These are phyloP conservation scores for Podaxis sp. DNA, from an alignment of 768 basidiomycete genomes.

Conservation along the genomic window DNA sequence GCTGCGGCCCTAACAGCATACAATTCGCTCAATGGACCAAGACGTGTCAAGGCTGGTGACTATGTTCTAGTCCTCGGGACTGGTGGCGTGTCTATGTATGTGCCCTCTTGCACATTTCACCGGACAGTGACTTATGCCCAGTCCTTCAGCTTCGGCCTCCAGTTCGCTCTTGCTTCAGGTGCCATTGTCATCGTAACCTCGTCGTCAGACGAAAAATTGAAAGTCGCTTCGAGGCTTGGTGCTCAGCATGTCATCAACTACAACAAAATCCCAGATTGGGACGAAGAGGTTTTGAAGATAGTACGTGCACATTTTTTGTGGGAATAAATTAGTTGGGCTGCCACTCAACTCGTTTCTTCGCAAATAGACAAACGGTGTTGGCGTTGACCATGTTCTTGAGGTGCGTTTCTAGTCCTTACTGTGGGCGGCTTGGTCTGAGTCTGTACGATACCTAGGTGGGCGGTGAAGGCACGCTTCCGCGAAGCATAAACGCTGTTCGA, in stretches of 20 bases:
- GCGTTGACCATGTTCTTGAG: constrained; percentile 35
- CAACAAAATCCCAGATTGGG: constrained; percentile 54
- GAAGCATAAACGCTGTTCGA: constrained; percentile 34
- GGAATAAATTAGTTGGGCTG: neutral
- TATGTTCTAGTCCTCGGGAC: constrained; percentile 58
- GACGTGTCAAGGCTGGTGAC: constrained; percentile 57
- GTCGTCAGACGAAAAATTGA: constrained; percentile 58
- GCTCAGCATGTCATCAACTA: constrained; percentile 60
- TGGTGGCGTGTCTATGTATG: constrained; percentile 55
- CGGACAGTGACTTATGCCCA: neutral
- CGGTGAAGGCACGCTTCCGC: constrained; percentile 44
- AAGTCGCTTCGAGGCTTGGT: constrained; percentile 46
- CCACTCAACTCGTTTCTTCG: neutral
- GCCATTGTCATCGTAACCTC: constrained; percentile 62
- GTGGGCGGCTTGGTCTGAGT: neutral
- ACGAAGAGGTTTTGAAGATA: constrained; percentile 41
- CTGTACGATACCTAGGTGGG: constrained; percentile 22
- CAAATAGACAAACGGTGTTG: constrained; percentile 31
- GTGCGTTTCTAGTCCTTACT: constrained; percentile 10
- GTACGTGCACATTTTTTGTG: constrained; percentile 19
- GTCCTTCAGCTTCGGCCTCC: constrained; percentile 41
- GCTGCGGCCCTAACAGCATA: constrained; percentile 67
- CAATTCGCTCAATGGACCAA: constrained; percentile 51
- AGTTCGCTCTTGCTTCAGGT: constrained; percentile 56
- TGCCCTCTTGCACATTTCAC: constrained; percentile 7